These are phyloP conservation scores for Hericium coralloides DNA, from an alignment of 768 basidiomycete genomes.

Conservation along the genomic window DNA sequence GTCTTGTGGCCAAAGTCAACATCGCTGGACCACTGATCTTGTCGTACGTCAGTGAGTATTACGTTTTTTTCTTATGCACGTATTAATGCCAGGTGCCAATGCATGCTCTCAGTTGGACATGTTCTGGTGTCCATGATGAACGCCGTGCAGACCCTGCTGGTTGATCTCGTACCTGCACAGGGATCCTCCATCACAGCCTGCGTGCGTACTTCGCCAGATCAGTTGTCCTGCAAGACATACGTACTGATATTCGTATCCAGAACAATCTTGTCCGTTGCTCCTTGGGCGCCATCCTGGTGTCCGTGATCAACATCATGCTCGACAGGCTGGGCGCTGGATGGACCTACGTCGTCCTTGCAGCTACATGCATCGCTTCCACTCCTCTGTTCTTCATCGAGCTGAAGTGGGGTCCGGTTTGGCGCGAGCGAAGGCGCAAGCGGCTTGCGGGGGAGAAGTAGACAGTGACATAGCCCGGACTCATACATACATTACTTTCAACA, in stretches of 20 bases:
- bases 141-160: constrained; percentile 47
- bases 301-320: constrained; percentile 54
- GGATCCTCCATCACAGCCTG: constrained; percentile 66
- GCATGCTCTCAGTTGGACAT: constrained; percentile 38
- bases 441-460: no score
- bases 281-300: constrained; percentile 50
- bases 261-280: constrained; percentile 65
- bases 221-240: background rate
- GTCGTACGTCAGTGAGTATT: constrained; percentile 26
- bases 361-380: constrained; percentile 33
- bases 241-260: constrained; percentile 24
- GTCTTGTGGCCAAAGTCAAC: constrained; percentile 36
- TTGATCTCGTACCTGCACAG: constrained; percentile 55
- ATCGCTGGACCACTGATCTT: constrained; percentile 48
- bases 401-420: constrained; percentile 45
- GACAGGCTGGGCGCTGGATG: constrained; percentile 54
- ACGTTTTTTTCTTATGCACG: background rate
- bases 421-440: constrained; percentile 22
- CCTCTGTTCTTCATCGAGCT: constrained; percentile 46
- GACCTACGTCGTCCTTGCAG: constrained; percentile 56
- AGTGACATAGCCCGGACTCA: no score
- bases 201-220: constrained; percentile 31
- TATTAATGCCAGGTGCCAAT: no score
- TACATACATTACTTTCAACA: no score
- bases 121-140: constrained; percentile 42